Evolutionary conservation across 106 monocot species (phyloP), one percentile per base, ranked within the genome.

Genomic region (Dactylorhiza incarnata): DNA sequence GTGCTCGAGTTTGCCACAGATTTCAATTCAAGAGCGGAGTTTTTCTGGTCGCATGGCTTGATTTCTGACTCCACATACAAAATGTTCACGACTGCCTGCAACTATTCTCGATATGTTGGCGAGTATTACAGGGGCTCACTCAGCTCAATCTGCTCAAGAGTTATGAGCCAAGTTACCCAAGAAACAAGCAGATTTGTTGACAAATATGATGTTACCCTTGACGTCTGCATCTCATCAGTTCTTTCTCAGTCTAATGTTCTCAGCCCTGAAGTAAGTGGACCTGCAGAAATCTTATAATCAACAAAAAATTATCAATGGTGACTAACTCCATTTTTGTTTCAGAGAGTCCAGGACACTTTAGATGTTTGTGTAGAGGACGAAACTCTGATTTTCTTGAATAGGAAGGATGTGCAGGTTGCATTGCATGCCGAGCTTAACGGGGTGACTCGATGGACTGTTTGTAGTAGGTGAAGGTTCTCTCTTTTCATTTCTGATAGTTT

Each of bases 281-380:
- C 43, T 5, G 45, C 45, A 69, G 29, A 26, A 9, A 5, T 5
- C 24, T 11, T 65, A 9, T 26, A 12, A 65, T 29, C 2, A 29
- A 65, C 29, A 29, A 65, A 65, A 52, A 9, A 37, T 3, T 56
- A 65, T 10, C 25, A 65, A 25, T 23, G 11, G 26, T 66, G 12
- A 5, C 12, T 9, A 23, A 61, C 23, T 44, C 23, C 4, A 29
- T 62, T 80, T 78, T 51, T 62, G 14, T 2, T 72, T 59, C 87
- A 94, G 94, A 82, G 88, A 85, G 87, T 82, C 24, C 59, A 79
- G 5, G 89, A 91, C 83, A 56, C 74, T 48, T 80, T 99, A 25
- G 97, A 99, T 76, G 97, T 99, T 15, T 99, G 97, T 53, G 94
- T 99, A 63, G 97, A 99, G 71, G 97, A 99, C 79, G 94, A 99